These are phyloP conservation scores for Ilex aquifolium DNA, from an alignment of 257 asterid genomes.

Conservation along the genomic window DNA sequence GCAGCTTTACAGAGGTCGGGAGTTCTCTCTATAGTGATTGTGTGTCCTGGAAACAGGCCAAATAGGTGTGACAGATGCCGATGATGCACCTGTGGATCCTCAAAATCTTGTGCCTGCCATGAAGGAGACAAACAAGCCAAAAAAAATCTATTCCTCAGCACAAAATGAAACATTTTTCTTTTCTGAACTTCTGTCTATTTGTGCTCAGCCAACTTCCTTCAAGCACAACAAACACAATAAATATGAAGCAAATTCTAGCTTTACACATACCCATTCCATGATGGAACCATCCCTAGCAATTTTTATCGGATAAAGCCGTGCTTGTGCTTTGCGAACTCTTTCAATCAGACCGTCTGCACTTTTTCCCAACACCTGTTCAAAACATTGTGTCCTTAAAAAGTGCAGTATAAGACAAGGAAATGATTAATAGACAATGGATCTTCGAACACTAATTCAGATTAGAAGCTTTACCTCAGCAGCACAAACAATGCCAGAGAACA, in stretches of 20 bases:
- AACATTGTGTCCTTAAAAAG: not conserved
- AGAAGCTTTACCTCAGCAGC: conserved; percentile 60
- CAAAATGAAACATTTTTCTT: no score
- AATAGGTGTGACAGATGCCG: conserved; percentile 76
- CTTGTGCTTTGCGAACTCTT: conserved; percentile 55
- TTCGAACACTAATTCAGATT: not conserved
- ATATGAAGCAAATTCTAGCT: conserved; percentile 1
- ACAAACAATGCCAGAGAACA: conserved; percentile 48
- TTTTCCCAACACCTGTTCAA: conserved; percentile 53
- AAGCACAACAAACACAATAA: not conserved
- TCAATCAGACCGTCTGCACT: conserved; percentile 36
- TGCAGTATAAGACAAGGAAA: not conserved
- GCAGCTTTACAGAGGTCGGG: conserved; percentile 71
- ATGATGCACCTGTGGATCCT: conserved; percentile 67
- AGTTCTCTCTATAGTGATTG: conserved; percentile 39
- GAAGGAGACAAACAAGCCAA: not conserved
- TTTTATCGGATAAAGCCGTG: conserved; percentile 49
- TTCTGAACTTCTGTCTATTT: no score
- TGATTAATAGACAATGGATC: no score
- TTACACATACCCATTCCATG: conserved; percentile 75
- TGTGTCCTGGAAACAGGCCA: conserved; percentile 72
- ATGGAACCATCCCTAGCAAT: conserved; percentile 66
- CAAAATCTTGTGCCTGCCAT: conserved; percentile 59
- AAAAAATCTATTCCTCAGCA: not conserved
- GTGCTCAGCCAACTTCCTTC: not conserved